Percentiles rank a stretch among this genome's conserved stretches.
Evolutionary conservation across 768 basidiomycete species (phyloP).

Genomic region (Leucosporidium yakuticum): DNA sequence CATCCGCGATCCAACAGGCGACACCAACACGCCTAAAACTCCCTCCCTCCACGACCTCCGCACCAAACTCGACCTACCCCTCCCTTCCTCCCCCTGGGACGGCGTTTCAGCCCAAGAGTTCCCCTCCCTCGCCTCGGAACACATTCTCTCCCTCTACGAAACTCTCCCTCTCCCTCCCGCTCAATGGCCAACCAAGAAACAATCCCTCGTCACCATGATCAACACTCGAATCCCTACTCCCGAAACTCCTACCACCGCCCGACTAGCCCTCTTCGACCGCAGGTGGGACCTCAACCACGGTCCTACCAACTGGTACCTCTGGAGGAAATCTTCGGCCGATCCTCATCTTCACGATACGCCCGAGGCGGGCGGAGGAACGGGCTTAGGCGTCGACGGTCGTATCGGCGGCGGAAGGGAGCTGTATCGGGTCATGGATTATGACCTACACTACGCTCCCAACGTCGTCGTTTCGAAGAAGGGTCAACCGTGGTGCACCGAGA

Average conservation of each 20-base stretch:
- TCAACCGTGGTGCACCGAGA: slow-evolving; percentile 41
- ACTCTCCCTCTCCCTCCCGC: slow-evolving; percentile 26
- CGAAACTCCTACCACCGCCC: slow-evolving; percentile 15
- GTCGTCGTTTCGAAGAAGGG: slow-evolving; percentile 35
- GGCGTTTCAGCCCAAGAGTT: slow-evolving; percentile 34
- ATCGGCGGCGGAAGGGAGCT: slow-evolving; percentile 26
- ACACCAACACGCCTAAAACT: not conserved
- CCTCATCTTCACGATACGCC: slow-evolving; percentile 24
- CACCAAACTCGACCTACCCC: slow-evolving; percentile 9
- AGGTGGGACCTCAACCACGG: slow-evolving; percentile 38
- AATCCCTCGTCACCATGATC: slow-evolving; percentile 30
- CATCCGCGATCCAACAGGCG: slow-evolving; percentile 25
- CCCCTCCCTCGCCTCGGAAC: slow-evolving; percentile 17
- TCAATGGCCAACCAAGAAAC: slow-evolving; percentile 36
- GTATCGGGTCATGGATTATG: slow-evolving; percentile 38
- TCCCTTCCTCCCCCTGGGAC: not conserved
- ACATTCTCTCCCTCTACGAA: slow-evolving; percentile 19
- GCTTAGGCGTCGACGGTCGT: slow-evolving; percentile 22
- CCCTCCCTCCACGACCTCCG: slow-evolving; percentile 20
- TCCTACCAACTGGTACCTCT: slow-evolving; percentile 37
- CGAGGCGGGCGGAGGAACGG: slow-evolving; percentile 25
- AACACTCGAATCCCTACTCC: slow-evolving; percentile 25
- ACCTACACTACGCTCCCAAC: slow-evolving; percentile 37
- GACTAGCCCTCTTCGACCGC: slow-evolving; percentile 32
- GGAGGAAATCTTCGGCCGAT: slow-evolving; percentile 33